These are phyloP conservation scores for Colletotrichum tanaceti DNA, from an alignment of 2,329 filamentous ascomycete species.

Conservation along the genomic window DNA sequence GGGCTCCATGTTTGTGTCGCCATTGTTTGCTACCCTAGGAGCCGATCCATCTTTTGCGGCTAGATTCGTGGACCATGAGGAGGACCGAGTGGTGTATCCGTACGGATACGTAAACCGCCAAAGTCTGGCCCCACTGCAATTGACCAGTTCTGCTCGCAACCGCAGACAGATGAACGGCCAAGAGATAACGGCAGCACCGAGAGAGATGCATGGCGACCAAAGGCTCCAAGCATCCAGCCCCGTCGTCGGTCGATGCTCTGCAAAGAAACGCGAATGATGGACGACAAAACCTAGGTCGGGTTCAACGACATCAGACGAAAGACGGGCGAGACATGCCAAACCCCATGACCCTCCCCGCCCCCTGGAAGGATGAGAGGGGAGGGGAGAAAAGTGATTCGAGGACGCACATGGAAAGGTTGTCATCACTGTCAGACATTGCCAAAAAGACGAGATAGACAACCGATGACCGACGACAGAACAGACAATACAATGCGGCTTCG, in stretches of 20 bases:
- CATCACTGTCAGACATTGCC: conserved; percentile 1
- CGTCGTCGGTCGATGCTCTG: background rate
- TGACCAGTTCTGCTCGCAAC: background rate
- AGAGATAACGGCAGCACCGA: background rate
- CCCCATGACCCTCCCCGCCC: conserved; percentile 15
- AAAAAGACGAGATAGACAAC: background rate
- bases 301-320: conserved; percentile 22
- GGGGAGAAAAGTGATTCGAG: conserved; percentile 16
- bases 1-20: conserved; percentile 17
- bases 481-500: too few species aligned
- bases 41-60: conserved; percentile 11
- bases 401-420: background rate
- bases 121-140: background rate
- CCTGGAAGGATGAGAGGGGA: background rate
- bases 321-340: conserved; percentile 32
- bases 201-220: conserved; percentile 7
- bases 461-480: too few species aligned
- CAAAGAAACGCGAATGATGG: background rate
- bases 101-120: conserved; percentile 3
- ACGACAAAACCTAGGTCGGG: background rate
- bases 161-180: too few species aligned
- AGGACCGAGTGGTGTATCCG: background rate
- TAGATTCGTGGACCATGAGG: background rate
- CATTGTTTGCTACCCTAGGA: conserved; percentile 6
- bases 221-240: background rate